Percentiles rank a stretch among this genome's conserved stretches.
phyloP scores from a whole-genome alignment of 306 rosid species.

The Canavalia gladiata region DNA sequence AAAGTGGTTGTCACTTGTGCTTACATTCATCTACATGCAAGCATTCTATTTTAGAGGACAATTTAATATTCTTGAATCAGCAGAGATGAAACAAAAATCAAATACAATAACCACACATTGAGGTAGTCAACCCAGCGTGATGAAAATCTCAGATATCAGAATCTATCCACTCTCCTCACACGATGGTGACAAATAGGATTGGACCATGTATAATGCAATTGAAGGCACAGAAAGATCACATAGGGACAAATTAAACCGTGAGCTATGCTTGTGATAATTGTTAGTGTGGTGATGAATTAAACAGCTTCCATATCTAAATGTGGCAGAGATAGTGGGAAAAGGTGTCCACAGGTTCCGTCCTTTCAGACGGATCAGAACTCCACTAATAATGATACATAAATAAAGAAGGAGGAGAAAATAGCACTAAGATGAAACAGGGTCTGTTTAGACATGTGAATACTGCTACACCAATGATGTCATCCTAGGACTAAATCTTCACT shows the following conservation, averaged over 20 bases:
- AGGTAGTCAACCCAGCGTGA: not conserved
- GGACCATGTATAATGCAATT: constrained; percentile 12
- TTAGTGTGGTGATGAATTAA: not conserved
- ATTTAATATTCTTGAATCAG: not conserved
- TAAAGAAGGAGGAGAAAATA: constrained; percentile 15
- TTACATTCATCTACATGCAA: constrained; percentile 2
- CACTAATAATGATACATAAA: constrained; percentile 34
- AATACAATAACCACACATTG: not conserved
- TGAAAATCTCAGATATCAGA: not conserved
- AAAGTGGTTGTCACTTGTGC: constrained; percentile 23
- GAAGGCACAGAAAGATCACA: not conserved
- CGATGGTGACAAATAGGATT: not conserved
- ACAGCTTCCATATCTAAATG: not conserved
- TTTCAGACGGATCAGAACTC: constrained; percentile 31
- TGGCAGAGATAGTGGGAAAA: constrained; percentile 17
- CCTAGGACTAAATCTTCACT: not conserved
- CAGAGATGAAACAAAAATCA: constrained; percentile 14
- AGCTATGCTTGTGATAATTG: not conserved
- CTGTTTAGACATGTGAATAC: not conserved
- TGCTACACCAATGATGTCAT: not conserved
- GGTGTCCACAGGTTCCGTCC: constrained; percentile 23
- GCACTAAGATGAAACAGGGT: not conserved
- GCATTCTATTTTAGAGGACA: constrained; percentile 38
- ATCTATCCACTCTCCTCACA: not conserved
- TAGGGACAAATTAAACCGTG: constrained; percentile 14